Evolutionary conservation across 306 rosid species (phyloP).

Genomic region (Cicer cuneatum): DNA sequence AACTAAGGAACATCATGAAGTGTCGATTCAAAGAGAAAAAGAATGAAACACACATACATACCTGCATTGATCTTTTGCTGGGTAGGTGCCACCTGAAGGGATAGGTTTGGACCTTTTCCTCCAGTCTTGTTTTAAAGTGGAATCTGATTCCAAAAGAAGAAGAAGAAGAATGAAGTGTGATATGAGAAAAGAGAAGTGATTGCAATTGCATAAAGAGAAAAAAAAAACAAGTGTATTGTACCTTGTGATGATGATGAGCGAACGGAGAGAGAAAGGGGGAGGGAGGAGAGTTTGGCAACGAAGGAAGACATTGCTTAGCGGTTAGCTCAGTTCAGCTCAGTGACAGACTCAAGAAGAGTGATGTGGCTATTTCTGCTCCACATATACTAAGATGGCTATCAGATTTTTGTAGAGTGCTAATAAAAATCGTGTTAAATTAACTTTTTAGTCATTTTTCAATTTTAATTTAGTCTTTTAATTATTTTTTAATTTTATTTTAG

Average conservation of each 20-base stretch:
- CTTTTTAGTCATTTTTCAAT: no score
- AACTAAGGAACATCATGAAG: background rate
- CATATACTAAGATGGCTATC: background rate
- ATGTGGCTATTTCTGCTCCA: constrained; percentile 36
- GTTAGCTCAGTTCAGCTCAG: background rate
- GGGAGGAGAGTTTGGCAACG: constrained; percentile 55
- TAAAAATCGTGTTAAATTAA: no score
- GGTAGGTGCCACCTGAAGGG: constrained; percentile 91
- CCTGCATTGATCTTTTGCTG: constrained; percentile 99
- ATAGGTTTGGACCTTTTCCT: constrained; percentile 84
- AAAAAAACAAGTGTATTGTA: background rate
- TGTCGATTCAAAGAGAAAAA: constrained; percentile 1
- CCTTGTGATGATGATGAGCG: constrained; percentile 71
- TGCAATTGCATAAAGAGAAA: constrained; percentile 7
- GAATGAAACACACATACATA: constrained; percentile 11
- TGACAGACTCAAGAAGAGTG: background rate
- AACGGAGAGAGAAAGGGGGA: constrained; percentile 55
- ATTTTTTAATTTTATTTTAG: no score
- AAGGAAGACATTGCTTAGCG: constrained; percentile 57
- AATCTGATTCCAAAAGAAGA: constrained; percentile 47
- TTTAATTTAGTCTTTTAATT: no score
- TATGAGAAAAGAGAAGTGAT: background rate
- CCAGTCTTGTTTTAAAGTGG: constrained; percentile 78
- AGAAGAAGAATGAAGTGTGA: background rate
- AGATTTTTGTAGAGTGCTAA: no score